Evolutionary conservation across 1,139 yeast species (phyloP).

Genomic region (Candida tropicalis): DNA sequence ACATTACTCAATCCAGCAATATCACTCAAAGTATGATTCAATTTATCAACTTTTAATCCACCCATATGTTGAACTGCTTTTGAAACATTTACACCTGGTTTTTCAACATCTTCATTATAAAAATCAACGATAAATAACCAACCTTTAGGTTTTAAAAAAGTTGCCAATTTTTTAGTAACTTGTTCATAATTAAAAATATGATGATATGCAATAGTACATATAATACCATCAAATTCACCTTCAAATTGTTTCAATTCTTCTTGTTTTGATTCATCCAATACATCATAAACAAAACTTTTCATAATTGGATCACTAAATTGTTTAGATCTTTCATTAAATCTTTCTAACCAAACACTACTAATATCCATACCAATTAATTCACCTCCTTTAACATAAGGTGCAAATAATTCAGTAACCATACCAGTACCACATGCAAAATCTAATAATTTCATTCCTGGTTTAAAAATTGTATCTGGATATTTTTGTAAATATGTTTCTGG

Average conservation of each 20-base stretch:
- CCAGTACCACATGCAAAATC: conserved; percentile 55
- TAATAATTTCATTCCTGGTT: conserved; percentile 30
- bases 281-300: conserved; percentile 27
- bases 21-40: conserved; percentile 25
- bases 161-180: conserved; percentile 33
- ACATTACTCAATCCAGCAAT: conserved; percentile 28
- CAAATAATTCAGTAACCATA: conserved; percentile 30
- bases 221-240: conserved; percentile 32
- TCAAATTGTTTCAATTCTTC: conserved; percentile 22
- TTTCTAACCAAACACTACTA: conserved; percentile 29
- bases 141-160: conserved; percentile 38
- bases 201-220: conserved; percentile 44
- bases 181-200: conserved; percentile 37
- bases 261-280: conserved; percentile 26
- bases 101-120: conserved; percentile 35
- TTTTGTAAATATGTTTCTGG: conserved; percentile 14
- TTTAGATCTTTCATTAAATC: conserved; percentile 23
- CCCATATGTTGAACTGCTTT: conserved; percentile 38
- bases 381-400: conserved; percentile 28
- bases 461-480: conserved; percentile 22
- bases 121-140: conserved; percentile 40
- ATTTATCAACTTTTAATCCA: conserved; percentile 29
- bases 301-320: conserved; percentile 14
- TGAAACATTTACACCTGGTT: background rate
- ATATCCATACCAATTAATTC: conserved; percentile 42